Base-by-base conservation (phyloP, 2,329 filamentous ascomycete species). In the Calonectria pauciramosa region DNA sequence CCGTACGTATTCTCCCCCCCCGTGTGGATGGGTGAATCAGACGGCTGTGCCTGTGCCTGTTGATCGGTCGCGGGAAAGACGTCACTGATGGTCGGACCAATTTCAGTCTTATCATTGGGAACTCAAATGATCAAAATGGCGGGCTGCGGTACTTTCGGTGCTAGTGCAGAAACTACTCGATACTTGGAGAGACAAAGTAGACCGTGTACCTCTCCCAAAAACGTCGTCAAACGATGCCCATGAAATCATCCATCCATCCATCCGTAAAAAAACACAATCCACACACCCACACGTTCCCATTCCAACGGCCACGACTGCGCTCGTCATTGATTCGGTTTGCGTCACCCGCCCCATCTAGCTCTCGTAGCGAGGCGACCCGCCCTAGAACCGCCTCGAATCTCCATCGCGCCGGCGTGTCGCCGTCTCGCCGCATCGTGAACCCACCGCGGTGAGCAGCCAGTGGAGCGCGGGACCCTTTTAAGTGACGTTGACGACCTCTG, bases 381-480 rank as follows among this genome's bases (percentile, higher is more conserved):
- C 26, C 64, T 44, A 32, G 56, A 56, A 72, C 70, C 28, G 72
- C 67, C 68, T 71, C 51, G 68, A 71, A 70, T 65, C 34, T 71
- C 68, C 69, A 64, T 73, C 69, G 59, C 65, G 63, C 44, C 72
- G 65, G 30, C 68, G 70, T 73, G 65, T 68, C 66, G 68, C 49
- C 32, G 47, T 30, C 23, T 44, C 38, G 60, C 67, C 68, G 44
- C 67, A 75, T 67, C 51, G 63, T 68, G 70, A 68, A 67, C 65
- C 32, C 56, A 60, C 56, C 56, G n/a, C 56, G 32, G 56, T 38
- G 56, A 38, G 44, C 44, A 54, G 51, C 26, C 16, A 7, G 51
- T 54, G 51, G 51, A 54, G 26, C 16, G 52, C 30, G 28, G 30
- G 54, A n/a, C 54, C 32, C 32, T 59, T 59, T 59, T 59, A 23